Evolutionary conservation across 768 basidiomycete species (phyloP).

Genomic region (Astraeus odoratus): DNA sequence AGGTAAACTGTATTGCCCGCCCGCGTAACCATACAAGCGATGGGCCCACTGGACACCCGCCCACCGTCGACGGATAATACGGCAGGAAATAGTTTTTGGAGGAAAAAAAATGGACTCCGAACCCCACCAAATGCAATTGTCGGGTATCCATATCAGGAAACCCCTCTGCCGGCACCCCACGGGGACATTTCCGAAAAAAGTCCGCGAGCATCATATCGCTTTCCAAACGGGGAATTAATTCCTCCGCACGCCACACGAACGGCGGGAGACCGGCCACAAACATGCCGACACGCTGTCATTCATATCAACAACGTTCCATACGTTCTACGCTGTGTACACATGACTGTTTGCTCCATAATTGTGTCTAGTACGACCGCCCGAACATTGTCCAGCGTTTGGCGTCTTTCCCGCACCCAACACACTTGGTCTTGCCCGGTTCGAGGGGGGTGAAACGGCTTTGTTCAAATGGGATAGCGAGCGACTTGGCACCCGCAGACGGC

Average conservation of each 20-base stretch:
- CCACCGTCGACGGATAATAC: background rate
- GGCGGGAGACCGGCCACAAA: too few species aligned
- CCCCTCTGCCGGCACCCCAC: background rate
- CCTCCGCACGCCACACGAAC: too few species aligned
- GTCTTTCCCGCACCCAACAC: slow-evolving; percentile 79
- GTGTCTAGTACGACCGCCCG: slow-evolving; percentile 70
- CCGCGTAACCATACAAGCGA: too few species aligned
- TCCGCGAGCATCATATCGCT: too few species aligned
- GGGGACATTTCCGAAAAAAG: too few species aligned
- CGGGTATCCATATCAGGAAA: background rate
- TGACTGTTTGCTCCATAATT: background rate
- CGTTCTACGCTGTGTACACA: too few species aligned
- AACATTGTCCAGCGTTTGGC: slow-evolving; percentile 98
- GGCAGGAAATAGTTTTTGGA: background rate
- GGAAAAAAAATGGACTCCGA: background rate
- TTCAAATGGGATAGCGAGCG: slow-evolving; percentile 93
- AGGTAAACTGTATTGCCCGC: too few species aligned
- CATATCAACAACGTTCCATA: too few species aligned
- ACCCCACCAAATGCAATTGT: background rate
- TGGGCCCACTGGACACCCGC: too few species aligned
- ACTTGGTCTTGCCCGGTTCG: slow-evolving; percentile 80
- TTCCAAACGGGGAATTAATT: too few species aligned
- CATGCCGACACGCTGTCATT: too few species aligned
- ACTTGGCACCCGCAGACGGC: slow-evolving; percentile 96
- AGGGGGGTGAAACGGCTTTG: slow-evolving; percentile 78